Percentiles rank a stretch among this genome's conserved stretches.
Conservation (phyloP, 495 filamentous ascomycete genomes). For the Tuber microsphaerosporum region DNA sequence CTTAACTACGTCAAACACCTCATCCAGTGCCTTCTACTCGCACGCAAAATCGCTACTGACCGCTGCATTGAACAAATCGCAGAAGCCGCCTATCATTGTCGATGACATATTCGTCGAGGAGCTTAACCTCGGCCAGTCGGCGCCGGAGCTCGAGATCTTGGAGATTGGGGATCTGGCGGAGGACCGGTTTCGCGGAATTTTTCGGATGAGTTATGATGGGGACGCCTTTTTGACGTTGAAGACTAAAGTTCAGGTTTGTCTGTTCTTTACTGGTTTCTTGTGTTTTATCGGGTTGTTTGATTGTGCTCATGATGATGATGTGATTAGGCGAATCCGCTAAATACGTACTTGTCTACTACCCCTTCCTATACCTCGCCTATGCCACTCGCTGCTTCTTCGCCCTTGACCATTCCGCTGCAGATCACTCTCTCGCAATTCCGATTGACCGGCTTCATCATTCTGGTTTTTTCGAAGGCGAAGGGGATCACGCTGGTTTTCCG, state of each 20-base stretch:
- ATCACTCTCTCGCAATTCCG: constrained; percentile 95
- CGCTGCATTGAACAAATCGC: constrained; percentile 90
- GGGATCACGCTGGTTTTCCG: constrained; percentile 93
- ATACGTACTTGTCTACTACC: constrained; percentile 86
- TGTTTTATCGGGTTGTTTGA: constrained; percentile 7
- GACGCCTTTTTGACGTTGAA: constrained; percentile 91
- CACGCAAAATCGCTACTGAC: constrained; percentile 91
- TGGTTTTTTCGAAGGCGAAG: constrained; percentile 96
- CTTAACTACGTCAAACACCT: constrained; percentile 76
- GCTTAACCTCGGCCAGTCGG: constrained; percentile 85
- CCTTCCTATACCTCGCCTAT: constrained; percentile 86
- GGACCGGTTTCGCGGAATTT: constrained; percentile 94
- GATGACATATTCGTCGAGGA: constrained; percentile 98
- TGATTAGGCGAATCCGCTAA: constrained; percentile 77
- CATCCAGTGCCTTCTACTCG: constrained; percentile 60
- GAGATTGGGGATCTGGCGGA: constrained; percentile 96
- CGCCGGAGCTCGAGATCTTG: constrained; percentile 88
- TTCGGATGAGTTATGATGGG: constrained; percentile 96
- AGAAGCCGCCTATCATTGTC: constrained; percentile 97
- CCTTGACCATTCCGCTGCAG: constrained; percentile 90
- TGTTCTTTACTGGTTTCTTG: constrained; percentile 12
- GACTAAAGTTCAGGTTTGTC: constrained; percentile 76
- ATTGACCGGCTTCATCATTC: constrained; percentile 92
- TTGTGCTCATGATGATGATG: constrained; percentile 8
- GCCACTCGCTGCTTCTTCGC: constrained; percentile 85